Percentiles rank a stretch among this genome's conserved stretches.
Conservation (phyloP, 169 alveolate species). For the Eimeria acervulina region DNA sequence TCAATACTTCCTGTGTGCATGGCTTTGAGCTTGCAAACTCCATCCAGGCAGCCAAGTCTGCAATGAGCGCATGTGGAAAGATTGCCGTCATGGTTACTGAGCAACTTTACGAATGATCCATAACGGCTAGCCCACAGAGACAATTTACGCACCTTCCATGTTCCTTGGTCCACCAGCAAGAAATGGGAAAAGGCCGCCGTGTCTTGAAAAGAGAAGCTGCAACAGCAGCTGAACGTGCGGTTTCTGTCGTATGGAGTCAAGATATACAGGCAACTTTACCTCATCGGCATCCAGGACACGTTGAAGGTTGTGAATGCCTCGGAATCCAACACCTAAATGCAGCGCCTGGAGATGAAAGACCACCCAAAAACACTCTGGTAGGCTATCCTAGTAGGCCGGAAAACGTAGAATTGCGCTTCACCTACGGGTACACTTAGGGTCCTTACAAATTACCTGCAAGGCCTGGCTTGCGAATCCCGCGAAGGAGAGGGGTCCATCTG, state of each 20-base stretch:
- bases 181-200: constrained; percentile 58
- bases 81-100: neutral
- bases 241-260: constrained; percentile 19
- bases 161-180: constrained; percentile 21
- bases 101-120: too few species aligned
- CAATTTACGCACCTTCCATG: constrained; percentile 3
- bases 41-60: constrained; percentile 43
- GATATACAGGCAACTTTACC: constrained; percentile 11
- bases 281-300: constrained; percentile 18
- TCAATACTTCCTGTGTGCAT: neutral
- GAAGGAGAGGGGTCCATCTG: constrained; percentile 35
- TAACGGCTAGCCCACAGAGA: neutral
- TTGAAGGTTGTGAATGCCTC: constrained; percentile 65
- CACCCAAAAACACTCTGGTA: neutral
- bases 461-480: constrained; percentile 40
- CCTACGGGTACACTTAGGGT: neutral
- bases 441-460: constrained; percentile 8
- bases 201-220: constrained; percentile 42
- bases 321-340: constrained; percentile 52
- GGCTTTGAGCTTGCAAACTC: constrained; percentile 31
- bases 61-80: neutral
- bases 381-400: neutral
- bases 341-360: constrained; percentile 35
- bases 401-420: neutral
- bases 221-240: constrained; percentile 62